These are phyloP conservation scores for Didymosphaeria variabile DNA, from an alignment of 2,329 filamentous ascomycete genomes.

Conservation along the genomic window DNA sequence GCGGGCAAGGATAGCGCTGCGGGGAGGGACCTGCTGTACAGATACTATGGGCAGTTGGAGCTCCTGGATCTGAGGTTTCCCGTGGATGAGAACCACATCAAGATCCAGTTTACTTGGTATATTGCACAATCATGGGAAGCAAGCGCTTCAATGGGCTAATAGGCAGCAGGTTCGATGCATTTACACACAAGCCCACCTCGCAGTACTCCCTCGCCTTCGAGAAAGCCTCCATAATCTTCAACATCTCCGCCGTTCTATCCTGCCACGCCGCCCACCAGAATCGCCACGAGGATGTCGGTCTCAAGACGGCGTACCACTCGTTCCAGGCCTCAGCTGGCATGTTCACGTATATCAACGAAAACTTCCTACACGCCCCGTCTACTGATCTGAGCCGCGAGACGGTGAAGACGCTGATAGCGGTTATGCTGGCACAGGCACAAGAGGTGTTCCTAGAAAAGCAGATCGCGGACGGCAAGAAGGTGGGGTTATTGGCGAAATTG, in stretches of 20 bases:
- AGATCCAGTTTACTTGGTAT: conserved; percentile 98
- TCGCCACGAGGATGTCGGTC: conserved; percentile 86
- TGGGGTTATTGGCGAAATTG: conserved; percentile 88
- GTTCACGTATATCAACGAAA: conserved; percentile 99
- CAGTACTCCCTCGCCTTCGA: conserved; percentile 98
- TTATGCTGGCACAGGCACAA: conserved; percentile 95
- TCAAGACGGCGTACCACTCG: conserved; percentile 97
- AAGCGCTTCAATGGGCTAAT: conserved; percentile 30
- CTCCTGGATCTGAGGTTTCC: conserved; percentile 93
- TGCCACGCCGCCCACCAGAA: conserved; percentile 95
- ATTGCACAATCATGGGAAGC: conserved; percentile 22
- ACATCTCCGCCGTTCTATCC: conserved; percentile 95
- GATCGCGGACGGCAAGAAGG: conserved; percentile 89
- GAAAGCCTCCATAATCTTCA: conserved; percentile 99
- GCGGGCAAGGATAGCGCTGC: conserved; percentile 96
- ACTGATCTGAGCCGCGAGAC: conserved; percentile 96
- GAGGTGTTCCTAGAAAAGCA: conserved; percentile 99
- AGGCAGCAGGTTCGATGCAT: conserved; percentile 88
- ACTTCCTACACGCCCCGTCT: conserved; percentile 95
- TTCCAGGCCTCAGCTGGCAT: conserved; percentile 98
- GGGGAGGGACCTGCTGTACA: conserved; percentile 90
- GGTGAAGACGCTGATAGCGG: conserved; percentile 89
- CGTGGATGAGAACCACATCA: conserved; percentile 98
- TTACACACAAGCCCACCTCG: conserved; percentile 95
- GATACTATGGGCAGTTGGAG: conserved; percentile 98